A percentile compares a stretch with the other conserved stretches of the same genome.
Evolutionary conservation across 2,329 filamentous ascomycete species (phyloP).

Genomic region (Neonectria ditissima): DNA sequence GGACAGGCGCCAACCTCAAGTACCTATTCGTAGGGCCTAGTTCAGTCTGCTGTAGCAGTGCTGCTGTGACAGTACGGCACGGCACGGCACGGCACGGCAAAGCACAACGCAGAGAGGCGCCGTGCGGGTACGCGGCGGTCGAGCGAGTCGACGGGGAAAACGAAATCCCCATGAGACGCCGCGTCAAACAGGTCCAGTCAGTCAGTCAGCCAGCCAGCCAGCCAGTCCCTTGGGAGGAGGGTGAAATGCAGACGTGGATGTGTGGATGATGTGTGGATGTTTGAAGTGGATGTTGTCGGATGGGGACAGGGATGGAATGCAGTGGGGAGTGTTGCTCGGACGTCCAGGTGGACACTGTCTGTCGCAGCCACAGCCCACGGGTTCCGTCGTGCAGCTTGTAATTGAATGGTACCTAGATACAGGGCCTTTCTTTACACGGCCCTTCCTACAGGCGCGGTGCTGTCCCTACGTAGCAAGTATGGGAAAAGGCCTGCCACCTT

Average conservation of each 20-base stretch:
- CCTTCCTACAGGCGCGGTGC: too few species aligned
- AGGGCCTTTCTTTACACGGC: too few species aligned
- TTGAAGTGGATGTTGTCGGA: background rate
- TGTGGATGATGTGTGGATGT: conserved; percentile 4
- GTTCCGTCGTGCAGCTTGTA: background rate
- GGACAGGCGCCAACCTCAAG: background rate
- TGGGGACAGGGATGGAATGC: background rate
- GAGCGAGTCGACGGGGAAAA: background rate
- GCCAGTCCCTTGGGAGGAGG: background rate
- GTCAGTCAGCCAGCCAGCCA: background rate
- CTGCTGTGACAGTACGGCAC: background rate
- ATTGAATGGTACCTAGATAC: too few species aligned
- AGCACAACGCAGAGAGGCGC: background rate
- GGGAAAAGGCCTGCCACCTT: too few species aligned
- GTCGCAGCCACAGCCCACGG: background rate
- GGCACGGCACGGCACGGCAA: too few species aligned
- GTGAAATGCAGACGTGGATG: background rate
- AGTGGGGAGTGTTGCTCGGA: conserved; percentile 6
- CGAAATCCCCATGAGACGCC: background rate
- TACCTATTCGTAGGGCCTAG: background rate
- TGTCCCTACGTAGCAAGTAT: too few species aligned
- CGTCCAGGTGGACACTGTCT: background rate
- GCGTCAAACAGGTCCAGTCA: background rate
- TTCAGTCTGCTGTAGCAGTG: background rate
- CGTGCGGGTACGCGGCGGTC: background rate